phyloP scores from a whole-genome alignment of 164 flowering plant genomes.

The Houttuynia cordata region DNA sequence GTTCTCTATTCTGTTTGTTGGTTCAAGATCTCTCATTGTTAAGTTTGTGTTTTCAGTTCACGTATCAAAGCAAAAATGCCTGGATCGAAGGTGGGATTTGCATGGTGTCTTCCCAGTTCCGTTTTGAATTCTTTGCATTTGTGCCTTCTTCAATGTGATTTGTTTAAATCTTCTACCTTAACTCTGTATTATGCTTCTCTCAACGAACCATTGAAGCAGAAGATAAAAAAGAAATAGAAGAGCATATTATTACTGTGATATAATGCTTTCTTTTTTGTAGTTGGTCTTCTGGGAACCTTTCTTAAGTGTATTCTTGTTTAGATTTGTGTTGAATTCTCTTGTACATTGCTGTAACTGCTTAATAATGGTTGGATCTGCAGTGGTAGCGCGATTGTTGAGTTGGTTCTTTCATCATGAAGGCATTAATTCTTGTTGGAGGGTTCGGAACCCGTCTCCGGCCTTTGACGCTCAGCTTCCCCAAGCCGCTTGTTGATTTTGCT shows the following conservation, averaged over 20 bases:
- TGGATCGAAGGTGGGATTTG: background rate
- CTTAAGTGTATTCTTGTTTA: background rate
- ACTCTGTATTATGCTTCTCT: background rate
- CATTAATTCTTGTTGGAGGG: conserved; percentile 17
- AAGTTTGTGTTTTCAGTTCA: background rate
- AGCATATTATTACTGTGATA: background rate
- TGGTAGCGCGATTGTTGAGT: background rate
- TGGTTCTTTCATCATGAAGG: conserved; percentile 13
- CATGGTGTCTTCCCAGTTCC: background rate
- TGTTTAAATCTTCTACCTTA: background rate
- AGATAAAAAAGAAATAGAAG: no score
- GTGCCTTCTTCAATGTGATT: background rate
- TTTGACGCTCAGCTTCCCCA: conserved; percentile 16
- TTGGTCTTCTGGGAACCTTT: background rate
- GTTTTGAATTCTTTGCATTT: background rate
- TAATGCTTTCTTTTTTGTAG: no score
- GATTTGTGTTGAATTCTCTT: background rate
- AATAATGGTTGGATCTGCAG: background rate
- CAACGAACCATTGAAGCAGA: background rate
- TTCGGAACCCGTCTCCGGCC: conserved; percentile 18
- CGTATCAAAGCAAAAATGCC: background rate
- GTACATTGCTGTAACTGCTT: background rate
- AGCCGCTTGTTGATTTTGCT: conserved; percentile 18
- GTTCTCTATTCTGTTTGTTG: background rate
- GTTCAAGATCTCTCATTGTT: no score